Evolutionary conservation across 2,329 filamentous ascomycete genomes (phyloP).

Genomic region (Phialocephala subalpina): DNA sequence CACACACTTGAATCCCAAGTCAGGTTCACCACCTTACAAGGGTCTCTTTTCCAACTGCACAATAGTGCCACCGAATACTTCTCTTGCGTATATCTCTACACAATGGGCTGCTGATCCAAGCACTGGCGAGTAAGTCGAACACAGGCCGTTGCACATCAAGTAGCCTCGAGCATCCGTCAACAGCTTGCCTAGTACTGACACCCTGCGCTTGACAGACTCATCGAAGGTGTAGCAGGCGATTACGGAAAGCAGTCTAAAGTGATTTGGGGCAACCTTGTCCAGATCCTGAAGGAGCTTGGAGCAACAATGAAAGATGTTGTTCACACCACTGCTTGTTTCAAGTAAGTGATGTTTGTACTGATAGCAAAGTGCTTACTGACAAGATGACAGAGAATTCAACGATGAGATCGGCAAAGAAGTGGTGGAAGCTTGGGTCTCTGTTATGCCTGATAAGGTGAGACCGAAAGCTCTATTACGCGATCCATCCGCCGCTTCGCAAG

Average conservation of each 20-base stretch:
- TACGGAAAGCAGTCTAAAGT: constrained; percentile 21
- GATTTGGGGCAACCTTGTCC: constrained; percentile 19
- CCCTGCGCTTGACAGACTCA: neutral
- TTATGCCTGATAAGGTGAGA: constrained; percentile 17
- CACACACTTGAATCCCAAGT: constrained; percentile 5
- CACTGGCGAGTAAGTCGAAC: constrained; percentile 11
- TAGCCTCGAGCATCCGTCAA: neutral
- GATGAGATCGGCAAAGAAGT: constrained; percentile 25
- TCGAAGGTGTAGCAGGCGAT: constrained; percentile 18
- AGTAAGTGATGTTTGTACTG: neutral
- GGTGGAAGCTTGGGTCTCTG: constrained; percentile 11
- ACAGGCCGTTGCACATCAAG: neutral
- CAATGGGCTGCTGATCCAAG: constrained; percentile 28
- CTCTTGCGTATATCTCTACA: constrained; percentile 27
- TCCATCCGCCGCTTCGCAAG: no score
- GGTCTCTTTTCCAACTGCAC: constrained; percentile 9
- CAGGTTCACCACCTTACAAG: neutral
- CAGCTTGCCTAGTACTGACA: no score
- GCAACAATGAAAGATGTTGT: constrained; percentile 21
- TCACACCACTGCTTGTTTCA: constrained; percentile 18
- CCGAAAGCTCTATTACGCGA: neutral
- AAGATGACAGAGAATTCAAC: constrained; percentile 20
- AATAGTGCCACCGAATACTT: constrained; percentile 24
- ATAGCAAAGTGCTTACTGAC: neutral
- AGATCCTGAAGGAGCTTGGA: constrained; percentile 28